Percentiles rank a stretch among this genome's conserved stretches.
Conservation (phyloP, 345 rosid species). For the Hibiscus syriacus region DNA sequence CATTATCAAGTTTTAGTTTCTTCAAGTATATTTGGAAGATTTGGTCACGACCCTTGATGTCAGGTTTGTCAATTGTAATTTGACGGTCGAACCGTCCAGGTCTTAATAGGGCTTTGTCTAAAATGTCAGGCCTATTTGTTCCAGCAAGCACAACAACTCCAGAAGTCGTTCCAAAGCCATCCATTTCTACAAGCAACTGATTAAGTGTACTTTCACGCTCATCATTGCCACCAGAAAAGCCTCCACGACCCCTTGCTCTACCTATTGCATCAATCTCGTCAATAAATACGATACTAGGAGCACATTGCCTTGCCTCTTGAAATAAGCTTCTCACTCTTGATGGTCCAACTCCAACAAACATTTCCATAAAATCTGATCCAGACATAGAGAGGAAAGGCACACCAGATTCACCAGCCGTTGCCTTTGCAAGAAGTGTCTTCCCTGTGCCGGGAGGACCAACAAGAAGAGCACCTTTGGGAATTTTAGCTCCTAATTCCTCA, state of each 20-base stretch:
- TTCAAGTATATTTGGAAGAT: constrained; percentile 44
- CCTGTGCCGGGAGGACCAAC: constrained; percentile 55
- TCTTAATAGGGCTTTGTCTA: constrained; percentile 46
- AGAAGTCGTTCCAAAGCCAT: constrained; percentile 53
- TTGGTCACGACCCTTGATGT: constrained; percentile 42
- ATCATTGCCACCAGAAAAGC: constrained; percentile 40
- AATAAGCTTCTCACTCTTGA: constrained; percentile 48
- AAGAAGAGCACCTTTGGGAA: constrained; percentile 51
- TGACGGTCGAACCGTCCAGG: constrained; percentile 52
- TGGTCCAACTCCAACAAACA: constrained; percentile 56
- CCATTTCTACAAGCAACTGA: constrained; percentile 55
- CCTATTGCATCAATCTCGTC: constrained; percentile 55
- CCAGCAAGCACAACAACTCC: constrained; percentile 53
- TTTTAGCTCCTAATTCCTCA: constrained; percentile 45
- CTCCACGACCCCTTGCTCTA: constrained; percentile 47
- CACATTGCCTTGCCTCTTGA: constrained; percentile 46
- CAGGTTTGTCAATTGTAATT: constrained; percentile 43
- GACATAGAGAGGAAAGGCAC: constrained; percentile 48
- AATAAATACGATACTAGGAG: constrained; percentile 45
- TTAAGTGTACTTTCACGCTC: constrained; percentile 56
- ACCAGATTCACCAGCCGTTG: constrained; percentile 46
- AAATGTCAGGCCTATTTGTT: constrained; percentile 42
- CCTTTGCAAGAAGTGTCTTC: constrained; percentile 54
- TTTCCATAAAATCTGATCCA: constrained; percentile 51
- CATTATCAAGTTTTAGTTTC: constrained; percentile 44